Conservation (phyloP, 2,329 filamentous ascomycete genomes). For the Rhinocladiella similis region DNA sequence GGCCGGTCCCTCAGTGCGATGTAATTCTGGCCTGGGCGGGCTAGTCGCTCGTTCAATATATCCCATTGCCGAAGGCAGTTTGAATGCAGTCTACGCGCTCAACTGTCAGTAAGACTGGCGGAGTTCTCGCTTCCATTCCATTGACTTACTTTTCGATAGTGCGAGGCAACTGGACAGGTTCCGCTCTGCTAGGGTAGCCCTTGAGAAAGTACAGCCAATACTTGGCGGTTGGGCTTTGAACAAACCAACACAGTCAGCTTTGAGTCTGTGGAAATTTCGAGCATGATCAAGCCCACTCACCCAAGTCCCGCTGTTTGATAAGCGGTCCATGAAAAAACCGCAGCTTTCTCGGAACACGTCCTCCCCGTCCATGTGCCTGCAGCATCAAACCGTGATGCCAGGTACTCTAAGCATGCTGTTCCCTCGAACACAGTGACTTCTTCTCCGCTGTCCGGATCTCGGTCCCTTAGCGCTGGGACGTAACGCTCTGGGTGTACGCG, state of each 20-base stretch:
- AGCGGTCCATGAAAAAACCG: conserved; percentile 4
- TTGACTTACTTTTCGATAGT: not conserved
- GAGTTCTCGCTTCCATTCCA: too few species aligned
- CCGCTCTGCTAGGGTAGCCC: not conserved
- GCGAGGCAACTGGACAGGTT: not conserved
- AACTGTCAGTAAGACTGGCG: not conserved
- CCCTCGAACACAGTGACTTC: conserved; percentile 38
- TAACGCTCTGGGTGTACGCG: conserved; percentile 38
- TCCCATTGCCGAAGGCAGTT: conserved; percentile 1
- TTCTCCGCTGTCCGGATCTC: conserved; percentile 32
- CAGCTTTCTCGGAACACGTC: conserved; percentile 28
- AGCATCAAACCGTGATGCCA: conserved; percentile 38
- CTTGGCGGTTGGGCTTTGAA: not conserved
- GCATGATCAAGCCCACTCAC: not conserved
- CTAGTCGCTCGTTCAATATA: not conserved
- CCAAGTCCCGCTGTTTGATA: conserved; percentile 3
- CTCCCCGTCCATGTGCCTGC: conserved; percentile 36
- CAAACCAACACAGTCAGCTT: too few species aligned
- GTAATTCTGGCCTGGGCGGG: not conserved
- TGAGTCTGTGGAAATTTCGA: too few species aligned
- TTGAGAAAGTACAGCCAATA: conserved; percentile 4
- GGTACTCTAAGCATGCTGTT: conserved; percentile 41
- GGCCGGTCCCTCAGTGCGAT: not conserved
- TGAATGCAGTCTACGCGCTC: not conserved
- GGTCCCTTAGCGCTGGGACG: conserved; percentile 38